Evolutionary conservation across 352 stramenopile species (phyloP).

Genomic region (Globisporangium orthogonon): DNA sequence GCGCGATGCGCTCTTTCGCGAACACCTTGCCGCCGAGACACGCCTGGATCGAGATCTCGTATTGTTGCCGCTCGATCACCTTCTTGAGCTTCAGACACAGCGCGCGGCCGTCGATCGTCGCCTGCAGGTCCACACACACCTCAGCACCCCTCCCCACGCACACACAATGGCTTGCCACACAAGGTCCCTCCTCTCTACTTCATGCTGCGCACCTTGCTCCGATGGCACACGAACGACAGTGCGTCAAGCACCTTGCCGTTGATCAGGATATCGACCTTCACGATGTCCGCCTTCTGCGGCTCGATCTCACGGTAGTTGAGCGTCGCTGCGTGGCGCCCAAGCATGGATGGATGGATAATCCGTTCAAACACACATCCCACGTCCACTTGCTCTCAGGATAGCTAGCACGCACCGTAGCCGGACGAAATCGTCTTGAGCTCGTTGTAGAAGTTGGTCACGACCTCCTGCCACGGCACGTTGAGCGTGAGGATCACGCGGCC

Average conservation of each 20-base stretch:
- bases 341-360: neutral
- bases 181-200: too few relatives aligned
- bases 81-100: conserved; percentile 95
- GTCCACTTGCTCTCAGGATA: too few relatives aligned
- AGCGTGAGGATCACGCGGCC: conserved; percentile 92
- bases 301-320: conserved; percentile 94
- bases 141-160: too few relatives aligned
- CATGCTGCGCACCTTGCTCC: conserved; percentile 35
- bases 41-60: conserved; percentile 98
- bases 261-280: conserved; percentile 93
- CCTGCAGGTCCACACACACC: neutral
- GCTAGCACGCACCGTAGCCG: conserved; percentile 83
- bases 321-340: conserved; percentile 33
- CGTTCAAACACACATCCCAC: too few relatives aligned
- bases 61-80: conserved; percentile 97
- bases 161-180: too few relatives aligned
- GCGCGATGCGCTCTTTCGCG: conserved; percentile 94
- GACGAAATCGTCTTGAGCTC: conserved; percentile 94
- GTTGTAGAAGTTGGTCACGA: conserved; percentile 99
- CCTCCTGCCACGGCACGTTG: conserved; percentile 96
- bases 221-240: conserved; percentile 96
- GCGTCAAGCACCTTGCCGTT: conserved; percentile 95
- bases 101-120: conserved; percentile 67
- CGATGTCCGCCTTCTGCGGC: conserved; percentile 89
- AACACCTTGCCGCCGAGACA: conserved; percentile 95